phyloP scores from a whole-genome alignment of 2,329 filamentous ascomycete species.

The Hypoxylon sp. region DNA sequence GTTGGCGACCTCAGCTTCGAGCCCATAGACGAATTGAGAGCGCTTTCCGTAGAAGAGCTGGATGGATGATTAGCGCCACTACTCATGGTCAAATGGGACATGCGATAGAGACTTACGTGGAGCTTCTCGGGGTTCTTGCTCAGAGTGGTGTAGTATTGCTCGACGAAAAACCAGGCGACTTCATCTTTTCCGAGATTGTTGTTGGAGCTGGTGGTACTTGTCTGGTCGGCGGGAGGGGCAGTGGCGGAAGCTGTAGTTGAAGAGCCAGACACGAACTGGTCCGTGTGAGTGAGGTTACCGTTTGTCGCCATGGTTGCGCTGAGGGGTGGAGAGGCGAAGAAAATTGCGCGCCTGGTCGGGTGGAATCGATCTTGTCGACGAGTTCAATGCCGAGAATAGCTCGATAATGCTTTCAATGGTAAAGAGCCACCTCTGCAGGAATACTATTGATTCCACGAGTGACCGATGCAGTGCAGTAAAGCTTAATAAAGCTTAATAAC shows the following conservation, averaged over 20 bases:
- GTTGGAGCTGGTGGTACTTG: slow-evolving; percentile 51
- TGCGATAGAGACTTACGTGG: slow-evolving; percentile 67
- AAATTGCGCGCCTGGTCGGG: slow-evolving; percentile 35
- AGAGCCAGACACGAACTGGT: slow-evolving; percentile 56
- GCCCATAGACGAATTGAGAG: slow-evolving; percentile 93
- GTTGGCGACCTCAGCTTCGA: slow-evolving; percentile 88
- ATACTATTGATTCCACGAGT: slow-evolving; percentile 21
- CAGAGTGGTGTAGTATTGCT: slow-evolving; percentile 98
- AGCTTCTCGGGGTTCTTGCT: slow-evolving; percentile 96
- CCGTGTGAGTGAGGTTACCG: slow-evolving; percentile 64
- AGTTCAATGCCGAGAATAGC: slow-evolving; percentile 9
- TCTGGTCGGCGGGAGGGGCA: slow-evolving; percentile 51
- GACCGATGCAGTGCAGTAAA: slow-evolving; percentile 29
- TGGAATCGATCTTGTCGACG: slow-evolving; percentile 28
- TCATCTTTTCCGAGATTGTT: slow-evolving; percentile 82
- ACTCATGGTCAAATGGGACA: neutral
- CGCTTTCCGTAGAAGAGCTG: slow-evolving; percentile 95
- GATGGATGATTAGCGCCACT: slow-evolving; percentile 16
- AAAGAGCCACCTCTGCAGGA: slow-evolving; percentile 17
- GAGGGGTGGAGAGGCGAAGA: slow-evolving; percentile 15
- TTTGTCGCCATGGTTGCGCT: slow-evolving; percentile 67
- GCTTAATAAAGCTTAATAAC: slow-evolving; percentile 10
- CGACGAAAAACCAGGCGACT: slow-evolving; percentile 99
- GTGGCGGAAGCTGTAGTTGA: slow-evolving; percentile 53
- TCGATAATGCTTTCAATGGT: slow-evolving; percentile 6